Percentiles rank a stretch among this genome's conserved stretches.
Conservation (phyloP, 2,329 filamentous ascomycete species). For the Grosmannia serpens region DNA sequence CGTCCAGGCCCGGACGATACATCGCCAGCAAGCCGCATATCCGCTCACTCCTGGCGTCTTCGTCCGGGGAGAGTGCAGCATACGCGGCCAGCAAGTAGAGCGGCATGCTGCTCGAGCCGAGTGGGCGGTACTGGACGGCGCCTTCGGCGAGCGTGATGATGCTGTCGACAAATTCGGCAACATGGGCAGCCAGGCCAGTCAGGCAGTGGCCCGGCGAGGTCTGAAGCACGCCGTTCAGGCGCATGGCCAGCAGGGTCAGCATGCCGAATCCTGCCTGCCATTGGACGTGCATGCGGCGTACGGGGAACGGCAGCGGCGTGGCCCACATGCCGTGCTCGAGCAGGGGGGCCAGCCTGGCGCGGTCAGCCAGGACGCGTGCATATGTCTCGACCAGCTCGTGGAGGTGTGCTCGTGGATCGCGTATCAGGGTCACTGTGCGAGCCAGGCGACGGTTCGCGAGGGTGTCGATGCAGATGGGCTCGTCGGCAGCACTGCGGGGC, state of each 20-base stretch:
- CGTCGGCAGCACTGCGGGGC: neutral
- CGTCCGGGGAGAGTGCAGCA: neutral
- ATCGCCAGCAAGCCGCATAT: neutral
- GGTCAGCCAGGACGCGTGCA: neutral
- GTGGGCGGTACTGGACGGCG: slow-evolving; percentile 7
- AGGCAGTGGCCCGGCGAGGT: neutral
- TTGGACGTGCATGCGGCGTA: slow-evolving; percentile 3
- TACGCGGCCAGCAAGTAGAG: slow-evolving; percentile 7
- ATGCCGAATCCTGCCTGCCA: slow-evolving; percentile 6
- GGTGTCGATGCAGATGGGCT: neutral
- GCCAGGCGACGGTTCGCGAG: slow-evolving; percentile 1
- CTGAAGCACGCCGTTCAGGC: slow-evolving; percentile 1
- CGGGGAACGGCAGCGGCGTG: neutral
- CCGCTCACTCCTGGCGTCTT: neutral
- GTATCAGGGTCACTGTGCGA: neutral
- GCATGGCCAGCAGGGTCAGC: slow-evolving; percentile 7
- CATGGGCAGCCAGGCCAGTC: neutral
- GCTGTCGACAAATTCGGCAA: slow-evolving; percentile 1
- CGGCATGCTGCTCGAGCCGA: slow-evolving; percentile 9
- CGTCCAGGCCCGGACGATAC: neutral
- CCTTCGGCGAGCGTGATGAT: slow-evolving; percentile 1
- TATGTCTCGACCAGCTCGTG: neutral
- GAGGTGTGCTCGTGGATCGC: neutral
- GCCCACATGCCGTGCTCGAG: neutral
- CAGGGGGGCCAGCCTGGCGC: neutral